These are phyloP conservation scores for Clonostachys rosea DNA, from an alignment of 2,329 filamentous ascomycete genomes.

Conservation along the genomic window DNA sequence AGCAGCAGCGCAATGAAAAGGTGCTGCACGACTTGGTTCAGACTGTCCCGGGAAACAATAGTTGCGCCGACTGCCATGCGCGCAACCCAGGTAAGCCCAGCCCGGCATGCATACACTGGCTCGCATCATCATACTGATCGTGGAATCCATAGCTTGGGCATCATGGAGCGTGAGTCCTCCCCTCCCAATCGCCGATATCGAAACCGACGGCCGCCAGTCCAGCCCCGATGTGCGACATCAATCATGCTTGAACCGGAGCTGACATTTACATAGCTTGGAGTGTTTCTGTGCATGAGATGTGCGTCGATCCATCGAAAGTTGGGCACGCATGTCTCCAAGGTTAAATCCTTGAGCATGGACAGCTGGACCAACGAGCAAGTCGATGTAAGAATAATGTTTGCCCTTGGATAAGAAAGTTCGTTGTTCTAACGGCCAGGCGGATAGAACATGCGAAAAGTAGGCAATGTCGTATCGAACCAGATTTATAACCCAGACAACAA, in stretches of 20 bases:
- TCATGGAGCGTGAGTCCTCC: constrained; percentile 65
- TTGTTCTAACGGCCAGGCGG: not conserved
- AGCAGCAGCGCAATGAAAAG: constrained; percentile 96
- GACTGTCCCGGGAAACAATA: constrained; percentile 78
- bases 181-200: not conserved
- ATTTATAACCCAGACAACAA: constrained; percentile 83
- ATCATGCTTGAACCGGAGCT: no score
- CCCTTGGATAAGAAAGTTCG: not conserved
- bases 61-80: constrained; percentile 88
- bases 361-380: constrained; percentile 95
- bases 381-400: constrained; percentile 55
- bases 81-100: constrained; percentile 76
- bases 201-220: not conserved
- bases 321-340: constrained; percentile 96
- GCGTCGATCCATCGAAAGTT: constrained; percentile 92
- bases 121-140: no score
- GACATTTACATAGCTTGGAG: constrained; percentile 62
- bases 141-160: constrained; percentile 67
- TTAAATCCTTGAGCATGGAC: constrained; percentile 98
- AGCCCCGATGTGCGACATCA: not conserved
- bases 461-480: constrained; percentile 82
- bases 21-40: constrained; percentile 85
- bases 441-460: constrained; percentile 90
- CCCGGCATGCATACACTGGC: no score
- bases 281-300: constrained; percentile 98